These are phyloP conservation scores for Kandelia obovata DNA, from an alignment of 345 rosid genomes.

Conservation along the genomic window DNA sequence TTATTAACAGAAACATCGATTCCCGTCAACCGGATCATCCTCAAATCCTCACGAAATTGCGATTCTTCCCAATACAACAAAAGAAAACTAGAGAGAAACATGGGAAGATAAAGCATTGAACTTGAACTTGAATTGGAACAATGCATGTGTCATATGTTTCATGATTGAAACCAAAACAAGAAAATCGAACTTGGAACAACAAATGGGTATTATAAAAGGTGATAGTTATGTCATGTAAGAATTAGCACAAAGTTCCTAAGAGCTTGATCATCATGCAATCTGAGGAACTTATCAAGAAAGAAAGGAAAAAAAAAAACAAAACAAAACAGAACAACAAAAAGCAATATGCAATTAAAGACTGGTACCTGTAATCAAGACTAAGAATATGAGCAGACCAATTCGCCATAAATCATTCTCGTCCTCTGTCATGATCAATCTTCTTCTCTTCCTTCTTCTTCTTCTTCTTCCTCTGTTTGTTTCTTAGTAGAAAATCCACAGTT, in stretches of 20 bases:
- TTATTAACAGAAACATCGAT: conserved; percentile 6
- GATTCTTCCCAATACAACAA: neutral
- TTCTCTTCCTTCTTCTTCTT: neutral
- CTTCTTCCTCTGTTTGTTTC: neutral
- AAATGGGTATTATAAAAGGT: conserved; percentile 63
- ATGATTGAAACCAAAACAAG: conserved; percentile 6
- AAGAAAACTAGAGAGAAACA: conserved; percentile 14
- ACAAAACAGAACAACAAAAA: neutral
- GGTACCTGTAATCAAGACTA: conserved; percentile 32
- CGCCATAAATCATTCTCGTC: conserved; percentile 33
- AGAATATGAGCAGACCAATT: conserved; percentile 21
- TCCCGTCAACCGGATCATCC: conserved; percentile 21
- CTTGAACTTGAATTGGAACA: conserved; percentile 28
- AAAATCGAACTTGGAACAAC: neutral
- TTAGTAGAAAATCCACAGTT: conserved; percentile 1
- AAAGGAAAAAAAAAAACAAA: neutral
- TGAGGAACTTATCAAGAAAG: neutral
- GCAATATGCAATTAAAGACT: too few relatives aligned
- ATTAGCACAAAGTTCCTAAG: neutral
- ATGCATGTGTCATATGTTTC: neutral
- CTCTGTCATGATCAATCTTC: conserved; percentile 26
- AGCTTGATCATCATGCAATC: conserved; percentile 6
- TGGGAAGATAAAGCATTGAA: conserved; percentile 3
- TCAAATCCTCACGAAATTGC: neutral
- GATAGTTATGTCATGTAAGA: conserved; percentile 5